Conservation (phyloP, 1,284 basidiomycete genomes). For the Austroboletus rostrupii region DNA sequence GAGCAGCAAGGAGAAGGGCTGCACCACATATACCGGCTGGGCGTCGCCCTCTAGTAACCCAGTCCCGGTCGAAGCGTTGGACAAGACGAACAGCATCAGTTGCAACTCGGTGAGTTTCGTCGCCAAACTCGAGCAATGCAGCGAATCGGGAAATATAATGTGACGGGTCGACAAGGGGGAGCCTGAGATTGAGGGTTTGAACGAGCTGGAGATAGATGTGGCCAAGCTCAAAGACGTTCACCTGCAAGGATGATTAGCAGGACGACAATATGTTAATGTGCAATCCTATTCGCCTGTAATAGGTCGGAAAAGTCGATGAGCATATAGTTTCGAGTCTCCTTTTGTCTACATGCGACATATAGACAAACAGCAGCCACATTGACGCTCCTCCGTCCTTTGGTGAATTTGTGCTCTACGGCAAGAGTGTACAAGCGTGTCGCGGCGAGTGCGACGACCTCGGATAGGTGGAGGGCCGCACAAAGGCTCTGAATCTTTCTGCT, state of each 20-base stretch:
- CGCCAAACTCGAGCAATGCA: conserved; percentile 94
- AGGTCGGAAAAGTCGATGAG: conserved; percentile 97
- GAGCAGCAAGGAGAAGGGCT: conserved; percentile 88
- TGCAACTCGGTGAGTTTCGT: conserved; percentile 89
- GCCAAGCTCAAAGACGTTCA: conserved; percentile 97
- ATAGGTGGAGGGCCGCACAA: conserved; percentile 73
- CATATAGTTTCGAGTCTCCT: conserved; percentile 91
- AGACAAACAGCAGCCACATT: conserved; percentile 95
- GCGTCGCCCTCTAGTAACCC: conserved; percentile 93
- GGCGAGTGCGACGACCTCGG: conserved; percentile 75
- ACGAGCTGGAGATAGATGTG: conserved; percentile 95
- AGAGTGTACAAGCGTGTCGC: conserved; percentile 90
- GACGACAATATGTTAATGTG: not conserved
- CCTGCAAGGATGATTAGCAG: conserved; percentile 43
- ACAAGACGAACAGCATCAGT: conserved; percentile 93
- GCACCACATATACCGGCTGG: conserved; percentile 98
- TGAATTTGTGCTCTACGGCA: conserved; percentile 91
- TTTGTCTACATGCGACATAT: conserved; percentile 91
- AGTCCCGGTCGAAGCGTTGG: conserved; percentile 92
- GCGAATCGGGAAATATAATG: conserved; percentile 98
- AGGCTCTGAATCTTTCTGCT: conserved; percentile 80
- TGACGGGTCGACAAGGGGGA: conserved; percentile 92
- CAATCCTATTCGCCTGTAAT: conserved; percentile 61
- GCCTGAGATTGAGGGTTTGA: conserved; percentile 81
- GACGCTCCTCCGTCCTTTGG: conserved; percentile 86